Percentiles rank a stretch among this genome's conserved stretches.
Evolutionary conservation across 2,329 filamentous ascomycete species (phyloP).

Genomic region (Mycosphaerelloides madeirae): DNA sequence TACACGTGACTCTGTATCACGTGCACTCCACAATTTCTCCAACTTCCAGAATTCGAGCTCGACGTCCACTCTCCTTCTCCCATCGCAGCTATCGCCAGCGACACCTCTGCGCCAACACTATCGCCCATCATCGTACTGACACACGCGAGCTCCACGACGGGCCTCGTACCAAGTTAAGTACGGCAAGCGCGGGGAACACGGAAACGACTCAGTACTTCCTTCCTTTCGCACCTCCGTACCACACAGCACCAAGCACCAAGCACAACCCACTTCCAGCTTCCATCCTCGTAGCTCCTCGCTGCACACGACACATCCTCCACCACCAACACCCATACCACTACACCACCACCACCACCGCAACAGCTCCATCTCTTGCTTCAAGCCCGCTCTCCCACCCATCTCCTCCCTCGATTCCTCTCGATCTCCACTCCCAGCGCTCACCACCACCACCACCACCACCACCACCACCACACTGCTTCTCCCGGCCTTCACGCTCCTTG

Average conservation of each 20-base stretch:
- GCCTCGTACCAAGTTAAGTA: conserved; percentile 15
- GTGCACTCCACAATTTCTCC: too few relatives aligned
- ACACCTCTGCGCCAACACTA: too few relatives aligned
- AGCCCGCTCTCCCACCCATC: background rate
- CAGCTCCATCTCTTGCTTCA: background rate
- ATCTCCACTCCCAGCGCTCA: conserved; percentile 1
- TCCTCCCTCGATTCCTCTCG: conserved; percentile 3
- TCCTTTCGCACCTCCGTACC: too few relatives aligned
- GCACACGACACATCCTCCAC: background rate
- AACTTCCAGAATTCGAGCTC: too few relatives aligned
- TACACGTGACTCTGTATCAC: too few relatives aligned
- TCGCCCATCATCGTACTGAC: conserved; percentile 1
- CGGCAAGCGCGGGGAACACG: conserved; percentile 9
- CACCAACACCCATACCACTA: background rate
- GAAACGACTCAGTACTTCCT: too few relatives aligned
- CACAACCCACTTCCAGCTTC: too few relatives aligned
- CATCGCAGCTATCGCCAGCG: too few relatives aligned
- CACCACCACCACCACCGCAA: background rate
- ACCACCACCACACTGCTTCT: conserved; percentile 6
- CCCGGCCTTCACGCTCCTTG: conserved; percentile 11
- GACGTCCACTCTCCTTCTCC: too few relatives aligned
- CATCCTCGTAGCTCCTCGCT: background rate
- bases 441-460: conserved; percentile 11
- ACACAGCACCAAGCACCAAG: too few relatives aligned
- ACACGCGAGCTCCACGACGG: background rate